Percentiles rank a stretch among this genome's conserved stretches.
Evolutionary conservation across 176 grass and related monocot species (phyloP).

Genomic region (Aechmea fasciata): DNA sequence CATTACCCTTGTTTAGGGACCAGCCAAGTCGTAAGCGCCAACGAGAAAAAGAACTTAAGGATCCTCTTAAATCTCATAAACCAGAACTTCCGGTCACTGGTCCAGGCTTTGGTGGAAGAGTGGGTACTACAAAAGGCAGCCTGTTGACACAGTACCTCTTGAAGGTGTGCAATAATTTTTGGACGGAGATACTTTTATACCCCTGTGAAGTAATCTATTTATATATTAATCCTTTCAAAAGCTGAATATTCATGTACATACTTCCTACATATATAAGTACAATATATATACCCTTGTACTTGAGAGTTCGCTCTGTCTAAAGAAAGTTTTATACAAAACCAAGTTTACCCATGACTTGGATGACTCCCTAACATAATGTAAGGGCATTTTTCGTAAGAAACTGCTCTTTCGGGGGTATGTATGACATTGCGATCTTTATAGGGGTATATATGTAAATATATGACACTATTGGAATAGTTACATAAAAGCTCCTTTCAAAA

Average conservation of each 20-base stretch:
- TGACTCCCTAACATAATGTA: no score
- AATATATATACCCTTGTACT: no score
- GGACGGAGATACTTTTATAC: no score
- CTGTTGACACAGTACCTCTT: slow-evolving; percentile 87
- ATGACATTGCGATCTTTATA: no score
- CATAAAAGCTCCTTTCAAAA: no score
- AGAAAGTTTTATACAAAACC: no score
- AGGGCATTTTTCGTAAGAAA: no score
- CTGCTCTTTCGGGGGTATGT: no score
- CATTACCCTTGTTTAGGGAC: slow-evolving; percentile 85
- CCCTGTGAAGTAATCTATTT: background rate
- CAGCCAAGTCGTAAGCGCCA: slow-evolving; percentile 80
- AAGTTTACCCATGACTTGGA: no score
- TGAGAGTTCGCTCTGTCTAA: no score
- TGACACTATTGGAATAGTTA: no score
- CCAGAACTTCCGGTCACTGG: slow-evolving; percentile 83
- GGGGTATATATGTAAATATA: no score
- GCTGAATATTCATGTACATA: background rate
- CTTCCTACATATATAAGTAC: background rate
- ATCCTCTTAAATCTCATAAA: slow-evolving; percentile 85
- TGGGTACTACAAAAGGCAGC: slow-evolving; percentile 88
- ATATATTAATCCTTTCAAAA: background rate
- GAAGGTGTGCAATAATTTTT: slow-evolving; percentile 47
- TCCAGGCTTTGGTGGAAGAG: slow-evolving; percentile 86
- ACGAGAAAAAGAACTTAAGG: slow-evolving; percentile 85